These are phyloP conservation scores for Alternaria consortialis DNA, from an alignment of 2,329 filamentous ascomycete genomes.

Conservation along the genomic window DNA sequence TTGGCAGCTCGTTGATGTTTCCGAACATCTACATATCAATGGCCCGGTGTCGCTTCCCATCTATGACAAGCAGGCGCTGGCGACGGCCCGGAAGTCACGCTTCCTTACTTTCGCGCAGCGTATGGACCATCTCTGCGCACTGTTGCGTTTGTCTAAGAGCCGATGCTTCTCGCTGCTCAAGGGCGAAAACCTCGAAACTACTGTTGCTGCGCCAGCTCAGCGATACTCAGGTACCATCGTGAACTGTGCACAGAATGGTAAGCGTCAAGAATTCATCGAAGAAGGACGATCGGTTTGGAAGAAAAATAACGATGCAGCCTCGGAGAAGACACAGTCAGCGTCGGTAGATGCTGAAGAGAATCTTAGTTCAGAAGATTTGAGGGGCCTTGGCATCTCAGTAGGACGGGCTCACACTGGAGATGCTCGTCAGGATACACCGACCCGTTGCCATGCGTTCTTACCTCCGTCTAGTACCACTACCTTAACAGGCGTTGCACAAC, in stretches of 20 bases:
- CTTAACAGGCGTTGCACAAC: no score
- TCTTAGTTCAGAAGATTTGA: no score
- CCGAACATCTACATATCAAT: conserved; percentile 12
- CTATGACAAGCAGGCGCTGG: conserved; percentile 9
- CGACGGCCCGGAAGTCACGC: conserved; percentile 9
- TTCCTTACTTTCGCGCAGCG: conserved; percentile 18
- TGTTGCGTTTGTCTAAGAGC: conserved; percentile 15
- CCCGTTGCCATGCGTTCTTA: no score
- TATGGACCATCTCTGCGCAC: conserved; percentile 10
- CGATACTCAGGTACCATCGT: not conserved
- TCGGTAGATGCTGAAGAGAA: no score
- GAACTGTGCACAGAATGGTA: conserved; percentile 1
- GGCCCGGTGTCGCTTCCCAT: conserved; percentile 13
- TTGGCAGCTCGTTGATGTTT: conserved; percentile 19
- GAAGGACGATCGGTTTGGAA: not conserved
- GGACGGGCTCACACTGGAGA: no score
- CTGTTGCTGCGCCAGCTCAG: not conserved
- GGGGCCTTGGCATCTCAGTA: no score
- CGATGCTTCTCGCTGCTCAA: conserved; percentile 23
- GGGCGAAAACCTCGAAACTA: conserved; percentile 14
- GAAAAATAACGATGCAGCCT: not conserved
- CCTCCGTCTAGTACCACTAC: no score
- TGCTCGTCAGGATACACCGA: no score
- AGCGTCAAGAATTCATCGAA: not conserved
- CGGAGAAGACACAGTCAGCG: not conserved